These are phyloP conservation scores for Lentinus tigrinus DNA, from an alignment of 768 basidiomycete species.

Conservation along the genomic window DNA sequence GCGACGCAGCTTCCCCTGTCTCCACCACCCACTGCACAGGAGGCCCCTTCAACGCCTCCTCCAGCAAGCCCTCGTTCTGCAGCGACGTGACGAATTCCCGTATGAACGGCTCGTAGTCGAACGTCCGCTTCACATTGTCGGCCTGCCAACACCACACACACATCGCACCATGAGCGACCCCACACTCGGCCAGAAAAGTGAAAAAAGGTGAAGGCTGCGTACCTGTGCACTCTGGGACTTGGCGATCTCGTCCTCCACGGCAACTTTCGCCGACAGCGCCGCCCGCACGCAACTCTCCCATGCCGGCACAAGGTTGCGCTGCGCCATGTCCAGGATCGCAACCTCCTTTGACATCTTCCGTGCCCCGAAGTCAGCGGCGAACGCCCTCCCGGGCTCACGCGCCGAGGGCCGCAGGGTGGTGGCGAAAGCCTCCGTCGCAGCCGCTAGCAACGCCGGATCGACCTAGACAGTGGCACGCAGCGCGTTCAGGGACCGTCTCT, in stretches of 20 bases:
- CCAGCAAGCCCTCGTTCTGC: conserved; percentile 47
- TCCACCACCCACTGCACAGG: neutral
- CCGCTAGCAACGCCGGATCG: conserved; percentile 34
- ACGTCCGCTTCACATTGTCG: conserved; percentile 57
- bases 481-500: neutral
- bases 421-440: conserved; percentile 31
- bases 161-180: neutral
- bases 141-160: too few relatives aligned
- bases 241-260: conserved; percentile 49
- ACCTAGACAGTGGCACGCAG: conserved; percentile 32
- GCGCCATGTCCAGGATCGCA: conserved; percentile 44
- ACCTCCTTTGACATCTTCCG: conserved; percentile 43
- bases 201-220: conserved; percentile 22
- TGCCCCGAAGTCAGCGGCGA: conserved; percentile 44
- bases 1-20: neutral
- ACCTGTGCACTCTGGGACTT: conserved; percentile 47
- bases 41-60: conserved; percentile 20
- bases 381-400: conserved; percentile 30
- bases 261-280: conserved; percentile 36
- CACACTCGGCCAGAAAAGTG: neutral
- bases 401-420: conserved; percentile 27
- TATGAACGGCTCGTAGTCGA: conserved; percentile 64
- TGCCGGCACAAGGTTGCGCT: conserved; percentile 33
- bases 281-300: conserved; percentile 50
- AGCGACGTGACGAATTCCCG: conserved; percentile 42